Base-by-base conservation (phyloP, 1,139 yeast species). In the Zygosaccharomyces pseudobailii region DNA sequence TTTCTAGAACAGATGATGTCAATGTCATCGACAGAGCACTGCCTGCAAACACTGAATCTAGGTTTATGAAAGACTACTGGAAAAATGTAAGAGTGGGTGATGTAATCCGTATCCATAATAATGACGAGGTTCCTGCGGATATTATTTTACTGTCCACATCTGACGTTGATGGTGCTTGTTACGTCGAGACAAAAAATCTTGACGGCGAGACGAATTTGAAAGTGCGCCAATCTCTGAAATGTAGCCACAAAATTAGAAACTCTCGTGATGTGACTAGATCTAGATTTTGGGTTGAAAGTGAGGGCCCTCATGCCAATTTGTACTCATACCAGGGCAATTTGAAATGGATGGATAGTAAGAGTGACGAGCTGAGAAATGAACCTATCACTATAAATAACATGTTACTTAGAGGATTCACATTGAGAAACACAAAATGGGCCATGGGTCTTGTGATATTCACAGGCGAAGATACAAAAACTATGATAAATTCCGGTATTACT, bases 171-270 rank as follows among this genome's bases (percentile, higher is more conserved):
- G 96, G 96, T 36, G 89, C 84, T 40, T 90, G 97, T 69, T 90
- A 84, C 61, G 82, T 90, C 36, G 97, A 92, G 67, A 92, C 98
- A 1, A 90, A 89, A 62, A 92, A 92, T 65, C 75, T 92, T 58
- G 97, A 92, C 68, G 98, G 98, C 65, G 98, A 92, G 69, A 88
- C 97, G 4, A 92, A 92, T 64, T 75, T 92, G 65, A 92, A 92
- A 67, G 80, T 81, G 42, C 84, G 88, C 52, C 83, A 80, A 54
- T 82, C 95, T 10, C 70, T 92, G 47, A 78, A 80, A 50, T 80
- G 87, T 58, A 89, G 95, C 23, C 77, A 80, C 33, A 66, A 71
- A 9, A 71, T 87, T 48, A 77, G 75, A 56, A 89, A 79, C 57
- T 74, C 94, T 0, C 71, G 74, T 27, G 97, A 90, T 62, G 75